Evolutionary conservation across 805 yeast species (phyloP).

Genomic region (Komagataella pastoris): DNA sequence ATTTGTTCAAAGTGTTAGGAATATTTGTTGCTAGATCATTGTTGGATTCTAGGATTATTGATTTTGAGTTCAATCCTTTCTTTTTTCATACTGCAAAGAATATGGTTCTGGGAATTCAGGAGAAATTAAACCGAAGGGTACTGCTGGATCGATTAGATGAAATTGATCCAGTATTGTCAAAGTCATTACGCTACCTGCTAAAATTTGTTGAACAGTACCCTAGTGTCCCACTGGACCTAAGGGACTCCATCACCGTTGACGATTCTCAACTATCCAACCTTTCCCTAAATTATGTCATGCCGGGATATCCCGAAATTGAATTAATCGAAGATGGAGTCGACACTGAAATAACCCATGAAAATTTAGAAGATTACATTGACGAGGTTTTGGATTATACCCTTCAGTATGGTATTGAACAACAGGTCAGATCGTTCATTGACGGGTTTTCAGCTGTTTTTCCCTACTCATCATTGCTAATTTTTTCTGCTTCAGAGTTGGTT

Average conservation of each 20-base stretch:
- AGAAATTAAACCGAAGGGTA: slow-evolving; percentile 4
- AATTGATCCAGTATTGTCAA: slow-evolving; percentile 48
- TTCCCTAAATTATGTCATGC: slow-evolving; percentile 54
- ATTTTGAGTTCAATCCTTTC: slow-evolving; percentile 58
- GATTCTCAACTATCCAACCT: slow-evolving; percentile 20
- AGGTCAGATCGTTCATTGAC: slow-evolving; percentile 52
- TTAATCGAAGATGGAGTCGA: slow-evolving; percentile 44
- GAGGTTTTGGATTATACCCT: slow-evolving; percentile 45
- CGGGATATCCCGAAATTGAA: slow-evolving; percentile 58
- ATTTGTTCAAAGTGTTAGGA: slow-evolving; percentile 58
- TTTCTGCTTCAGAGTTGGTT: slow-evolving; percentile 63
- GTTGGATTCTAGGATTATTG: slow-evolving; percentile 79
- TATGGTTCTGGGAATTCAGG: slow-evolving; percentile 7
- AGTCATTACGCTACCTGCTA: slow-evolving; percentile 39
- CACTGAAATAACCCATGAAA: slow-evolving; percentile 31
- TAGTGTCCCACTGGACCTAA: not conserved
- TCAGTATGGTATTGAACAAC: slow-evolving; percentile 49
- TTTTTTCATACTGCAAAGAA: slow-evolving; percentile 51
- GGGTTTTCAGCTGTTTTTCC: slow-evolving; percentile 86
- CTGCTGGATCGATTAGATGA: slow-evolving; percentile 23
- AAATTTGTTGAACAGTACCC: slow-evolving; percentile 21
- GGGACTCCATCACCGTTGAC: slow-evolving; percentile 28
- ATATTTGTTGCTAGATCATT: slow-evolving; percentile 77
- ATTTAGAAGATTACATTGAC: slow-evolving; percentile 44
- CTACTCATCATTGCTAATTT: slow-evolving; percentile 51